phyloP scores from a whole-genome alignment of 169 alveolate genomes.

The Perkinsus chesapeaki region DNA sequence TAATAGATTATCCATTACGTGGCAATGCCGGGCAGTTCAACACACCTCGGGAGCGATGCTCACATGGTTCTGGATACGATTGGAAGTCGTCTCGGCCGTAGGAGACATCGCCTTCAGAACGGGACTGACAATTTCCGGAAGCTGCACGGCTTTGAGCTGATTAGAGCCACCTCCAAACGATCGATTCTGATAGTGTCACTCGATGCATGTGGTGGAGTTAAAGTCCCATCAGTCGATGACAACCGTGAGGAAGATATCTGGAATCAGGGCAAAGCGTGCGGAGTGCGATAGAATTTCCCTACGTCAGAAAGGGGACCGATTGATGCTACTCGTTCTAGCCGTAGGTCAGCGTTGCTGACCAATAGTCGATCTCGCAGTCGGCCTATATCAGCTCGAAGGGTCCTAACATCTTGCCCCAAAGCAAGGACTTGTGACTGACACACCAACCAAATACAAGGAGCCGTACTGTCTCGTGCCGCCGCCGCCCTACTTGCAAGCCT shows the following conservation, averaged over 20 bases:
- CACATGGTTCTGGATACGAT: too few relatives aligned
- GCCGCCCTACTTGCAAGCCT: neutral
- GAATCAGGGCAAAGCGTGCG: neutral
- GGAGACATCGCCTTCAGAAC: too few relatives aligned
- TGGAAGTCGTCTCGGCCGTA: too few relatives aligned
- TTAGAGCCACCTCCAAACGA: neutral
- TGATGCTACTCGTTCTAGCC: neutral
- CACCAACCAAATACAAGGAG: neutral
- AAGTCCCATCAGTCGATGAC: neutral
- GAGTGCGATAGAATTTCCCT: neutral
- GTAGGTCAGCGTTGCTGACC: neutral
- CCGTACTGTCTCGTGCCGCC: too few relatives aligned
- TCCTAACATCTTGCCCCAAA: neutral
- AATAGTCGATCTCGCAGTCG: neutral
- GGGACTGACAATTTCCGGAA: neutral
- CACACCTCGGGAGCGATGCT: too few relatives aligned
- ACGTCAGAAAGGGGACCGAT: neutral
- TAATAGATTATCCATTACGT: too few relatives aligned
- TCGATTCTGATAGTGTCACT: neutral
- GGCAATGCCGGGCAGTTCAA: too few relatives aligned
- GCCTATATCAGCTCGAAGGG: neutral
- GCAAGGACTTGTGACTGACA: neutral
- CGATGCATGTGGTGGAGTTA: neutral
- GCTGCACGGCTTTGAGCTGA: neutral
- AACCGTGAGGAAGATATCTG: neutral